phyloP scores from a whole-genome alignment of 1,139 yeast genomes.

The Petasospora rhodanensis region DNA sequence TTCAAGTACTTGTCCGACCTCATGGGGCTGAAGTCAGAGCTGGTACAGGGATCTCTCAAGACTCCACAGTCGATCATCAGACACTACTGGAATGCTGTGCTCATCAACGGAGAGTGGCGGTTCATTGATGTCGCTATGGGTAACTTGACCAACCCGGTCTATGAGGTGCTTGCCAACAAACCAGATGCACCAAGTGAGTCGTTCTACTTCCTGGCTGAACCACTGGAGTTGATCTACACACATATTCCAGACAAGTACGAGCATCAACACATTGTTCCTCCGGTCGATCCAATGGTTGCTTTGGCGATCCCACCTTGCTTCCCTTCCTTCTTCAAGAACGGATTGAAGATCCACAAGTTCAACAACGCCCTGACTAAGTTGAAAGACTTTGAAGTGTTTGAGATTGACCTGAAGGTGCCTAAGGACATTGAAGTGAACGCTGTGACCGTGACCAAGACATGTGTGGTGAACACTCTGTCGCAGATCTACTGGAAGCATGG shows the following conservation, averaged over 20 bases:
- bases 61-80: conserved; percentile 69
- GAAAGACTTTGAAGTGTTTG: conserved; percentile 72
- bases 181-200: conserved; percentile 31
- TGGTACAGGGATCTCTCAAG: conserved; percentile 80
- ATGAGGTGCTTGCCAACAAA: conserved; percentile 31
- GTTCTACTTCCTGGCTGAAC: conserved; percentile 75
- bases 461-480: conserved; percentile 42
- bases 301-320: conserved; percentile 79
- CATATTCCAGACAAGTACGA: conserved; percentile 79
- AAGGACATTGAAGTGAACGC: conserved; percentile 58
- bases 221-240: conserved; percentile 70
- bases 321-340: conserved; percentile 67
- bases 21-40: conserved; percentile 67
- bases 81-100: conserved; percentile 85
- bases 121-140: conserved; percentile 69
- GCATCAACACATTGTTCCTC: conserved; percentile 83
- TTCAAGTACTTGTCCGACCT: conserved; percentile 71
- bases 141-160: conserved; percentile 47
- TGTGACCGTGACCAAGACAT: conserved; percentile 23
- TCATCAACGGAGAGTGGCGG: conserved; percentile 72
- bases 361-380: conserved; percentile 74
- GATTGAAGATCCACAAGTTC: conserved; percentile 57
- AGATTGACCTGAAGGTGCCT: conserved; percentile 71
- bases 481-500: conserved; percentile 72
- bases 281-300: conserved; percentile 73